Evolutionary conservation across 441 rosid genomes (phyloP), one percentile per base, ranked within the genome.

Genomic region (Mallotus repandus): DNA sequence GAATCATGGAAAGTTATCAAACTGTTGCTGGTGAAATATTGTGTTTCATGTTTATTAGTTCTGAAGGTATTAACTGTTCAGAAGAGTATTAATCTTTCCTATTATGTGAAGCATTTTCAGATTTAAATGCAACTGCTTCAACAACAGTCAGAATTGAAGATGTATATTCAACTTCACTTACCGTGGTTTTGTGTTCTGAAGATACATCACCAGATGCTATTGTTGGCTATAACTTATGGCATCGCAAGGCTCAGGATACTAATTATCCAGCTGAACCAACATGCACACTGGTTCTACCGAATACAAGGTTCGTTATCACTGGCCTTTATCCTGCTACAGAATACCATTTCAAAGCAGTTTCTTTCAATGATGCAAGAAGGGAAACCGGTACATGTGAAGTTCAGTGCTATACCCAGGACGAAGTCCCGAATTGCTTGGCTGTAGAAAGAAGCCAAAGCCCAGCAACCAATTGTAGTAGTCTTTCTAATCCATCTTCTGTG

Each of bases 371-470:
- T 49, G 74, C 49, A 19, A 80, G 76, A 16, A 78, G 75, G 64
- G 95, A 89, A 80, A 75, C 85, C 52, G 86, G 83, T 29, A 81
- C 68, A 63, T 84, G 82, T 71, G 94, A 91, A 79, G 80, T 85
- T 80, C 75, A 71, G 53, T 80, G 84, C 81, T 80, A 73, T 68
- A 71, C 77, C 63, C 75, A 68, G 70, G 84, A 82, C 56, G 88
- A 82, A 80, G 83, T 77, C 60, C 71, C 77, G 4, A 84, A 81
- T 77, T 78, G 71, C 72, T 69, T 77, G 1, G 77, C 77, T 38
- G 79, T 80, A 3, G 98, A 91, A 84, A 87, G 97, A 86, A 90
- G 90, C 75, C 97, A 87, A 77, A 90, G 97, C 83, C 94, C 88
- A 5, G 82, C 83, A 46, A 90, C 93, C 58, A 88, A 86, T 84